Evolutionary conservation across 345 rosid genomes (phyloP), one percentile per base, ranked within the genome.

Genomic region (Salix dunnii): DNA sequence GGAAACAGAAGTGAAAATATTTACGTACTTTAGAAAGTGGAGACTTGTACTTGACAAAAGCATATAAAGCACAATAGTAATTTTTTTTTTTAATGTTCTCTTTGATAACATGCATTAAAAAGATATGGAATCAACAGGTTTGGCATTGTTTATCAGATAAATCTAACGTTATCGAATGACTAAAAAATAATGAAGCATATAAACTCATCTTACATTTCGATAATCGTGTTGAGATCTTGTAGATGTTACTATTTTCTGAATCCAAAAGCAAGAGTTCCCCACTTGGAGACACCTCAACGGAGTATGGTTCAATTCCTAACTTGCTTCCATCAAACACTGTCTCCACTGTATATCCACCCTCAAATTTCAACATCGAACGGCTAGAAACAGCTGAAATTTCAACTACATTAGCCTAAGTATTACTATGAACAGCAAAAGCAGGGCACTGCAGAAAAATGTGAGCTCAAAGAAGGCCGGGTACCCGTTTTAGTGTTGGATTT

Each of bases 11-110:
- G 73, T 43, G 70, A 83, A 83, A 77, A 68, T 61, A 58, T 35
- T 75, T 1, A 18, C 77, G 81, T 53, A 76, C 76, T 82, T 73
- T 53, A 68, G 78, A 88, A 90, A 81, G 87, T 81, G 30, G 82
- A 86, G 83, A n/a, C 88, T 87, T 85, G 84, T 73, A 51, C 76
- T 77, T 40, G 76, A 84, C 86, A 86, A 82, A 86, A 87, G 84
- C 77, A 70, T 36, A 73, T 65, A 23, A 73, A 80, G 46, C 79
- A 71, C 75, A 42, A 17, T 42, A 42, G 35, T 49, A 72, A 21
- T 6, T 48, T 36, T 21, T 43, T 31, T 46, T 17, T 72, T 18
- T 35, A 21, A 43, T 23, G 17, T 36, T 64, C 30, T 17, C 18
- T 48, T 30, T 17, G 6, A 70, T 25, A 28, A 28, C 16, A 9